Evolutionary conservation across 1,139 yeast species (phyloP).

Genomic region (Pichia sp.): DNA sequence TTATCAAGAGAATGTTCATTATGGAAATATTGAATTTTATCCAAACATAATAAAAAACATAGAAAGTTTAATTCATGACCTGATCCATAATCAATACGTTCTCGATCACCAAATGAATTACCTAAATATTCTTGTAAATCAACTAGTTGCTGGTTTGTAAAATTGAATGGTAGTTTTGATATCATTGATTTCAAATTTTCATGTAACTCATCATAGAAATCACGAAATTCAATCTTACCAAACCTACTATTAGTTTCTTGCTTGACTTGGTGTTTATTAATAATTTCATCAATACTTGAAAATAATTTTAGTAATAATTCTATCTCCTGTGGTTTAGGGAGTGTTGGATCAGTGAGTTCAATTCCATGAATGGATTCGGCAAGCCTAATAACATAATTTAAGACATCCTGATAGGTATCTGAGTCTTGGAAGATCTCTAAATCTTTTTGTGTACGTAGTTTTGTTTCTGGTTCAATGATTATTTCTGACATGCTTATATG

Average conservation of each 20-base stretch:
- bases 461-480: conserved; percentile 39
- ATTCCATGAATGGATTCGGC: conserved; percentile 66
- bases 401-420: conserved; percentile 42
- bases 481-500: conserved; percentile 8
- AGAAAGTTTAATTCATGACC: conserved; percentile 93
- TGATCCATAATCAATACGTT: conserved; percentile 91
- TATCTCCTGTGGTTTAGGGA: conserved; percentile 30
- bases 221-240: conserved; percentile 86
- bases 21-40: conserved; percentile 22
- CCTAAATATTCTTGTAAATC: conserved; percentile 24
- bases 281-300: conserved; percentile 38
- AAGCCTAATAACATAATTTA: conserved; percentile 50
- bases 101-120: conserved; percentile 71
- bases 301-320: conserved; percentile 37
- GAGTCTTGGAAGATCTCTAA: conserved; percentile 57
- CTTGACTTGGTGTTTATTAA: conserved; percentile 59
- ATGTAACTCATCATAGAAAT: conserved; percentile 72
- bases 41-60: conserved; percentile 47
- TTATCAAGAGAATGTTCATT: too few species aligned
- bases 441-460: conserved; percentile 59
- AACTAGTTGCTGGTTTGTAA: conserved; percentile 13
- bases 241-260: conserved; percentile 70
- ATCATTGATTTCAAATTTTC: conserved; percentile 25
- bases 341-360: conserved; percentile 42
- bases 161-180: conserved; percentile 9